A percentile compares a stretch with the other conserved stretches of the same genome.
Evolutionary conservation across 2,329 filamentous ascomycete species (phyloP).

Genomic region (Beauveria sp.): DNA sequence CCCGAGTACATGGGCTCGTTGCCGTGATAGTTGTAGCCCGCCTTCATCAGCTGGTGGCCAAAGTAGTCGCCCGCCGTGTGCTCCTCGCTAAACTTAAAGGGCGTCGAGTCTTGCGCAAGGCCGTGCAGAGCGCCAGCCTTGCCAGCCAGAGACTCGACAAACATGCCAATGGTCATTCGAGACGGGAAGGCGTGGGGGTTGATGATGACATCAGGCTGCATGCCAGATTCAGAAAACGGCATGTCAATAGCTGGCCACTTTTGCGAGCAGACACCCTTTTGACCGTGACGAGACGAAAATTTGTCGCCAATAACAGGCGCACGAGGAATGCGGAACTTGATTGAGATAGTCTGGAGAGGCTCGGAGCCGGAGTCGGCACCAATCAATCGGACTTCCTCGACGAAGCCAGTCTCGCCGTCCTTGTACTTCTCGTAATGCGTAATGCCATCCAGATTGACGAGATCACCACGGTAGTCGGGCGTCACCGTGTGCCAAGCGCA

Average conservation of each 20-base stretch:
- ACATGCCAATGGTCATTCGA: slow-evolving; percentile 99
- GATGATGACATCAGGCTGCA: slow-evolving; percentile 96
- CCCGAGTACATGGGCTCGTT: slow-evolving; percentile 99
- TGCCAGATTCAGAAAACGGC: slow-evolving; percentile 94
- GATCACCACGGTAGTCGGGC: slow-evolving; percentile 67
- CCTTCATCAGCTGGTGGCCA: slow-evolving; percentile 87
- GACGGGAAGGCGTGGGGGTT: slow-evolving; percentile 99
- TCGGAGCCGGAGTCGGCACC: slow-evolving; percentile 78
- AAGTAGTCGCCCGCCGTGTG: slow-evolving; percentile 92
- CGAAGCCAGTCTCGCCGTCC: slow-evolving; percentile 76
- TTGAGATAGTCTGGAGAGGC: slow-evolving; percentile 77
- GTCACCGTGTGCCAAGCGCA: slow-evolving; percentile 87
- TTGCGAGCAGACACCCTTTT: slow-evolving; percentile 94
- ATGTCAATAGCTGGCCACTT: slow-evolving; percentile 92
- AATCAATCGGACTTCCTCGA: slow-evolving; percentile 88
- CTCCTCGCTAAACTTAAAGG: slow-evolving; percentile 89
- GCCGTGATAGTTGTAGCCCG: slow-evolving; percentile 95
- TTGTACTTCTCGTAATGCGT: slow-evolving; percentile 94
- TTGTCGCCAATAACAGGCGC: slow-evolving; percentile 95
- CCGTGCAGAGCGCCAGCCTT: slow-evolving; percentile 93
- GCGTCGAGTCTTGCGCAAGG: slow-evolving; percentile 90
- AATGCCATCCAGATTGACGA: slow-evolving; percentile 76
- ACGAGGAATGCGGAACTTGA: slow-evolving; percentile 88
- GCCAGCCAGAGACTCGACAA: slow-evolving; percentile 91
- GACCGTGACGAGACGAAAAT: slow-evolving; percentile 95